Evolutionary conservation across 306 rosid species (phyloP), one percentile per base, ranked within the genome.

Genomic region (Vigna reflexopilosa): DNA sequence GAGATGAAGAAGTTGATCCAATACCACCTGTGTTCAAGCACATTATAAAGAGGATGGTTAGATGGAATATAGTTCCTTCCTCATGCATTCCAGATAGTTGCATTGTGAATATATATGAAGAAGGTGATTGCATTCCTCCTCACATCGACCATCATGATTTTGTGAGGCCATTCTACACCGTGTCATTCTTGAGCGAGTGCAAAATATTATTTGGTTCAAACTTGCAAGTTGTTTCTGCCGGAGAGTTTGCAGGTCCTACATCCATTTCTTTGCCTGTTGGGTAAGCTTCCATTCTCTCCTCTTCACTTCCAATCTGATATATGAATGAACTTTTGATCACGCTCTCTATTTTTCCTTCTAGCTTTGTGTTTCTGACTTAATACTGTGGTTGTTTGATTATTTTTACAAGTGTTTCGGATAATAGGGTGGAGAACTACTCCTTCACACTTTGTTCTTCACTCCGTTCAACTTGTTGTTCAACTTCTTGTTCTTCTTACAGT

Each of bases 61-160:
- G 59, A 49, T 87, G 93, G 89, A 77, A 73, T 0, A 40, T 91
- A 40, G 7, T 91, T 64, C 88, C 90, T 44, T 22, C 77, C 32
- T 77, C 86, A 0, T 85, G 91, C 55, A 24, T 87, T 76, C 91
- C 91, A 6, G 86, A 91, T 34, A 91, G 96, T 67, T 91, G 93
- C 82, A 83, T 91, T n/a, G 93, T 91, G 20, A 91, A 91, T 50
- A 91, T 91, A 58, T 89, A 87, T 45, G 86, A 91, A 5, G 77
- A 83, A 86, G 93, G 93, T 45, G 89, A 88, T 73, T 91, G 91
- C 76, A 91, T 87, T 81, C 93, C 97, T 16, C 92, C 90, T 59
- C 89, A 89, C 40, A 86, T 91, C 3, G 92, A 89, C 61, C 90
- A 89, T 81, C 91, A 80, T 10, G 93, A 89, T 68, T 91, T 91